Percentiles rank a stretch among this genome's conserved stretches.
These are phyloP conservation scores for Protomyces pachydermus DNA, from an alignment of 1,139 yeast genomes.

Conservation along the genomic window DNA sequence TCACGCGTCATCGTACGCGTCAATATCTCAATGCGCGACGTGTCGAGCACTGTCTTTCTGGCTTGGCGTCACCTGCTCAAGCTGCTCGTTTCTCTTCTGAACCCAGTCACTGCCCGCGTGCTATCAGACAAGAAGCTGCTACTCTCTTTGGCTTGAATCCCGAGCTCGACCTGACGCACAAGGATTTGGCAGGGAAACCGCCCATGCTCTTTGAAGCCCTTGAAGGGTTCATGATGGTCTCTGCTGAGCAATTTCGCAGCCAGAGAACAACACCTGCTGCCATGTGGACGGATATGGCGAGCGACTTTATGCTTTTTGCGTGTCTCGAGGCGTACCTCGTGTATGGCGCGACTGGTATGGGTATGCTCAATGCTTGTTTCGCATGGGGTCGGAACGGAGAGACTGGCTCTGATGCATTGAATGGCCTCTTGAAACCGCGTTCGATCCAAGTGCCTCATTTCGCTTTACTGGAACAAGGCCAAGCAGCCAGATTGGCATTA, in stretches of 20 bases:
- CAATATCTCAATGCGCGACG: neutral
- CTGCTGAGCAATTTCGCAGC: neutral
- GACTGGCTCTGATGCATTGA: neutral
- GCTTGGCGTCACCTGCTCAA: neutral
- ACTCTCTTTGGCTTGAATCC: neutral
- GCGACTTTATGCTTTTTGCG: slow-evolving; percentile 6
- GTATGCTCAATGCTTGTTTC: slow-evolving; percentile 8
- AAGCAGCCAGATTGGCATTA: neutral
- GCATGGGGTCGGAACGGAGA: neutral
- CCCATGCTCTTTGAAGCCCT: slow-evolving; percentile 3
- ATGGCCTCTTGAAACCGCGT: neutral
- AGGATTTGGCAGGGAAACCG: neutral
- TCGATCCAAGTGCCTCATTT: neutral
- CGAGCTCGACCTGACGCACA: neutral
- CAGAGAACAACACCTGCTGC: neutral
- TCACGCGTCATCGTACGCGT: neutral
- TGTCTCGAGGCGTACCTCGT: slow-evolving; percentile 11
- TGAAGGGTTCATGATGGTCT: slow-evolving; percentile 11
- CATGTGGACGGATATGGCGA: slow-evolving; percentile 17
- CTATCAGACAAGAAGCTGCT: neutral
- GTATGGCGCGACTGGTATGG: neutral
- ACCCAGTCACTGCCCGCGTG: no score
- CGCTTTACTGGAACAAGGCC: neutral
- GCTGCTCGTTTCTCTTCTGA: neutral
- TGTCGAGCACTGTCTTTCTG: neutral